A percentile compares a stretch with the other conserved stretches of the same genome.
These are phyloP conservation scores for Physcomitrium patens DNA, from an alignment of 225 moss, liverwort and hornwort genomes.

Conservation along the genomic window DNA sequence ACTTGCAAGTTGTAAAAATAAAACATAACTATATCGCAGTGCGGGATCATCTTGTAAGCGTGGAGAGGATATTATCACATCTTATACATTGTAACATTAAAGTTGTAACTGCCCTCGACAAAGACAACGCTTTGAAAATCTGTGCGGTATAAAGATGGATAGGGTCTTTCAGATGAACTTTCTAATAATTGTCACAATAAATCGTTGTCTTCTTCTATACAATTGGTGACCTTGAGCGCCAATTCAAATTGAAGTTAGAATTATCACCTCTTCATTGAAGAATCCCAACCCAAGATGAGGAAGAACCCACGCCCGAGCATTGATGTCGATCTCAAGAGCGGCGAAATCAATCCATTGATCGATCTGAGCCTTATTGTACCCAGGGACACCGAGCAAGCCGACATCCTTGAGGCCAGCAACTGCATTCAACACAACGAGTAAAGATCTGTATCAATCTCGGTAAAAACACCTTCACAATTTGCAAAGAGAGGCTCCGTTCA, in stretches of 20 bases:
- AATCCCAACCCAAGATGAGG: constrained; percentile 52
- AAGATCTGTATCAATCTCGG: no score
- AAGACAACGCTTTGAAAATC: no score
- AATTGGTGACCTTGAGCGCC: accelerated
- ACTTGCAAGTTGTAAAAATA: background rate
- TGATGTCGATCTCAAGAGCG: constrained; percentile 53
- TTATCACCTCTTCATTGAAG: constrained; percentile 42
- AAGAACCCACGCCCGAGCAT: constrained; percentile 25
- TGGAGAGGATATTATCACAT: no score
- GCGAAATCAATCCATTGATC: constrained; percentile 91
- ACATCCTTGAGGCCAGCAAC: constrained; percentile 71
- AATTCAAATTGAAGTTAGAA: background rate
- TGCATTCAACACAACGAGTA: constrained; percentile 24
- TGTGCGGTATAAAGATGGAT: no score
- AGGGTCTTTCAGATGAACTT: no score
- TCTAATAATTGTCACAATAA: no score
- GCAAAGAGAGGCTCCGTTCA: background rate
- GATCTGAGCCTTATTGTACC: constrained; percentile 63
- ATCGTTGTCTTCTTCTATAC: no score
- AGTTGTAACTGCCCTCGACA: no score
- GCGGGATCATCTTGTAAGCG: no score
- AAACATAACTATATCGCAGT: no score
- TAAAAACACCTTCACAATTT: background rate
- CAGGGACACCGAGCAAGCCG: constrained; percentile 53
- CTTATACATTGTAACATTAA: no score